Percentiles rank a stretch among this genome's conserved stretches.
phyloP scores from a whole-genome alignment of 768 basidiomycete genomes.

The Tricholoma terreum region DNA sequence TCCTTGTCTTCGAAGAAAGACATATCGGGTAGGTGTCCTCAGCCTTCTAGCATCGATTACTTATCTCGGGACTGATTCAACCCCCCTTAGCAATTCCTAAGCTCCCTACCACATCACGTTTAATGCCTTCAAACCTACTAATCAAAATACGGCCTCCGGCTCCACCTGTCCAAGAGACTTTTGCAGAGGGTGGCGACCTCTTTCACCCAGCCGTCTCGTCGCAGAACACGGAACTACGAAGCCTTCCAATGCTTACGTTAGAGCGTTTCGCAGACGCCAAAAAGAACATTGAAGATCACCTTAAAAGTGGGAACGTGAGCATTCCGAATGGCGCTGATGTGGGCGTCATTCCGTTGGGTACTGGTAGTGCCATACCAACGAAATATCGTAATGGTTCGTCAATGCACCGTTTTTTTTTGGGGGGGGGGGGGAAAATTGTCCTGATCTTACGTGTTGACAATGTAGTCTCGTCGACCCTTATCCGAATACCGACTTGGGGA shows the following conservation, averaged over 20 bases:
- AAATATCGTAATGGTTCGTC: conserved; percentile 82
- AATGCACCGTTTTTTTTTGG: neutral
- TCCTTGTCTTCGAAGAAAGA: conserved; percentile 37
- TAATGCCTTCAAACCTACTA: conserved; percentile 40
- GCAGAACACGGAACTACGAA: conserved; percentile 17
- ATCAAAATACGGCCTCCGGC: conserved; percentile 47
- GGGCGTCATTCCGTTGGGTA: conserved; percentile 75
- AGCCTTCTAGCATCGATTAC: neutral
- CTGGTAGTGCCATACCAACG: conserved; percentile 81
- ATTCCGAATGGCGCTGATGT: conserved; percentile 58
- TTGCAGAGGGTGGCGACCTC: conserved; percentile 28
- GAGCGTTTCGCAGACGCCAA: conserved; percentile 40
- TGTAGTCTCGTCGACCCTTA: conserved; percentile 70
- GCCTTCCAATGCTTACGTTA: conserved; percentile 31
- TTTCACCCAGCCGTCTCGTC: conserved; percentile 38
- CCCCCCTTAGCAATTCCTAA: conserved; percentile 32
- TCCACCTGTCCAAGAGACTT: conserved; percentile 35
- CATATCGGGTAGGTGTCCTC: conserved; percentile 33
- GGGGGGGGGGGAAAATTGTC: neutral
- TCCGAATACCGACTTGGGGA: conserved; percentile 70
- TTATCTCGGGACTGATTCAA: conserved; percentile 1
- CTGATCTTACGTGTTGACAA: neutral
- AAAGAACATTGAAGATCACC: conserved; percentile 24
- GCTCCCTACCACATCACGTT: conserved; percentile 44
- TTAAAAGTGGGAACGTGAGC: conserved; percentile 7